A percentile compares a stretch with the other conserved stretches of the same genome.
Evolutionary conservation across 495 filamentous ascomycete genomes (phyloP).

Genomic region (Daldinia decipiens): DNA sequence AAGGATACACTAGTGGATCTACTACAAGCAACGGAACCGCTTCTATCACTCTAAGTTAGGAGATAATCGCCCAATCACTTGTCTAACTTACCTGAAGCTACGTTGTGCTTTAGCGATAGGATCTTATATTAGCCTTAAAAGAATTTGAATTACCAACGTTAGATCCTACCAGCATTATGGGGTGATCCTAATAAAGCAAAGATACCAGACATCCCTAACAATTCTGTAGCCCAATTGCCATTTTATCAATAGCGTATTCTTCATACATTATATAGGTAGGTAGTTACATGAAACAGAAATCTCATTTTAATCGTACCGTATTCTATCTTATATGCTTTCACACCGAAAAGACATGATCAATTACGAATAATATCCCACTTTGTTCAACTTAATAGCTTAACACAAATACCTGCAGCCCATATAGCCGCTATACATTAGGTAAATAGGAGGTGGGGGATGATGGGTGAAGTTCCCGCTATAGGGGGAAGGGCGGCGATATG

Average conservation of each 20-base stretch:
- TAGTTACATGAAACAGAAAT: not conserved
- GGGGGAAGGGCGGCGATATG: not conserved
- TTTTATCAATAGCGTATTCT: not conserved
- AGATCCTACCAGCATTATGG: not conserved
- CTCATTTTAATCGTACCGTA: not conserved
- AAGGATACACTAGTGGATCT: slow-evolving; percentile 61
- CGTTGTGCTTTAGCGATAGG: not conserved
- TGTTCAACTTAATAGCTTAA: not conserved
- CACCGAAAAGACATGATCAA: not conserved
- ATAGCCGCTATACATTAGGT: not conserved
- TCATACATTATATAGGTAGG: not conserved
- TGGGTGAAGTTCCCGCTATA: not conserved
- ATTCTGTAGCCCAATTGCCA: not conserved
- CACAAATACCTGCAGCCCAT: not conserved
- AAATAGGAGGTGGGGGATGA: not conserved
- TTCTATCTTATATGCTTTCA: slow-evolving; percentile 2
- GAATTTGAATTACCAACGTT: not conserved
- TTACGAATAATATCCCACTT: not conserved
- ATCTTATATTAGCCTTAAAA: not conserved
- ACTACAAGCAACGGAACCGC: slow-evolving; percentile 37
- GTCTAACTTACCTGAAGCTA: not conserved
- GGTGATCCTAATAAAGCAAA: not conserved
- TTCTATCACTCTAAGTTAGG: slow-evolving; percentile 34
- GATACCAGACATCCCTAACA: not conserved
- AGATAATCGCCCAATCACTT: slow-evolving; percentile 36